These are phyloP conservation scores for Cryptococcus sp. DNA, from an alignment of 1,284 basidiomycete genomes.

Conservation along the genomic window DNA sequence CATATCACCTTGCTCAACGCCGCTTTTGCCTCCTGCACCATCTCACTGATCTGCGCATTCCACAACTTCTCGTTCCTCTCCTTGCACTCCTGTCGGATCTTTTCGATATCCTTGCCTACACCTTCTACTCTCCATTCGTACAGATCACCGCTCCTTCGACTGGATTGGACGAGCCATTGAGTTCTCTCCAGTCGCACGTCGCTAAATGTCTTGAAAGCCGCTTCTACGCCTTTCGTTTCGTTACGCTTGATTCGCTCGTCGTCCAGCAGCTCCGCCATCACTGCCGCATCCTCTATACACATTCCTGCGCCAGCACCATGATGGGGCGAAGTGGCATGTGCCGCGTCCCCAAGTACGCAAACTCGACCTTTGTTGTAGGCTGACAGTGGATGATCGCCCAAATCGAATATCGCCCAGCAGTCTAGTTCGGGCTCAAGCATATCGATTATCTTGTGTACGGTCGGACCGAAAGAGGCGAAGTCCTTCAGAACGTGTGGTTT, in stretches of 20 bases:
- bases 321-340: conserved; percentile 25
- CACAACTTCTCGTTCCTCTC: conserved; percentile 14
- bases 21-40: conserved; percentile 6
- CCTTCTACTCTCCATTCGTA: conserved; percentile 21
- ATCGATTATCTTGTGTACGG: conserved; percentile 5
- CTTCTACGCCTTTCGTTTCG: neutral
- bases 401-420: conserved; percentile 25
- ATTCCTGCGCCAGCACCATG: conserved; percentile 27
- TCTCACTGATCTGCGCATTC: conserved; percentile 6
- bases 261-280: conserved; percentile 13
- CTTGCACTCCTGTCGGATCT: conserved; percentile 15
- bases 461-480: neutral
- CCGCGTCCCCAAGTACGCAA: conserved; percentile 21
- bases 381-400: conserved; percentile 8
- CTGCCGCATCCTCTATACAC: conserved; percentile 24
- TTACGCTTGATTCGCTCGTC: neutral
- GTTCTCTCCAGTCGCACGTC: conserved; percentile 14
- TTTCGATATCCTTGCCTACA: conserved; percentile 16
- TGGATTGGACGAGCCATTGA: conserved; percentile 19
- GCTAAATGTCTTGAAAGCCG: conserved; percentile 17
- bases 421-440: conserved; percentile 2
- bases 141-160: conserved; percentile 15
- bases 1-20: neutral
- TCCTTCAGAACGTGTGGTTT: conserved; percentile 3
- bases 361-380: conserved; percentile 12